A percentile compares a stretch with the other conserved stretches of the same genome.
phyloP scores from a whole-genome alignment of 345 rosid genomes.

The Populus deltoides region DNA sequence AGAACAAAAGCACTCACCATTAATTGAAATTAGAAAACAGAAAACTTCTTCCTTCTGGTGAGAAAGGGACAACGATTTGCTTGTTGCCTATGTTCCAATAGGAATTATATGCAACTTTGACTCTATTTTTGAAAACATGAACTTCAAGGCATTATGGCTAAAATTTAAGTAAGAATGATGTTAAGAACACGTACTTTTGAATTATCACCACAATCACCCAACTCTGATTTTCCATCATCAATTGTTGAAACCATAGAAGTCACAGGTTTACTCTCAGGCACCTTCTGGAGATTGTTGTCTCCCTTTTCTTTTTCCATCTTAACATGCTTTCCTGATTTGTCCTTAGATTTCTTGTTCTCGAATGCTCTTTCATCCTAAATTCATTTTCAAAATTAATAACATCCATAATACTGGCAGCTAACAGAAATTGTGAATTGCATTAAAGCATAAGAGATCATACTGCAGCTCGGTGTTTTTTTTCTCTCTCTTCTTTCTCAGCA shows the following conservation, averaged over 20 bases:
- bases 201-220: conserved; percentile 32
- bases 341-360: conserved; percentile 32
- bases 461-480: conserved; percentile 36
- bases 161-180: neutral
- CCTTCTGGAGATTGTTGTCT: conserved; percentile 20
- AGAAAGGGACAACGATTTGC: neutral
- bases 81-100: neutral
- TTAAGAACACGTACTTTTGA: conserved; percentile 46
- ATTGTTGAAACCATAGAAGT: conserved; percentile 22
- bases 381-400: conserved; percentile 6
- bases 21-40: neutral
- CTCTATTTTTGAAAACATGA: neutral
- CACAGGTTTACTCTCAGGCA: conserved; percentile 29
- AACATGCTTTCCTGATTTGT: conserved; percentile 27
- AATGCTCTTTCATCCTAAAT: conserved; percentile 42
- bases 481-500: conserved; percentile 47
- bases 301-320: conserved; percentile 29
- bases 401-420: neutral
- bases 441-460: conserved; percentile 30
- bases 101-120: neutral
- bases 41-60: neutral
- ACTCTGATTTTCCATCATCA: conserved; percentile 33
- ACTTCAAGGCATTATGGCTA: neutral
- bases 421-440: neutral
- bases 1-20: neutral